A percentile compares a stretch with the other conserved stretches of the same genome.
Conservation (phyloP, 2,329 filamentous ascomycete species). For the Paecilomyces niveus region DNA sequence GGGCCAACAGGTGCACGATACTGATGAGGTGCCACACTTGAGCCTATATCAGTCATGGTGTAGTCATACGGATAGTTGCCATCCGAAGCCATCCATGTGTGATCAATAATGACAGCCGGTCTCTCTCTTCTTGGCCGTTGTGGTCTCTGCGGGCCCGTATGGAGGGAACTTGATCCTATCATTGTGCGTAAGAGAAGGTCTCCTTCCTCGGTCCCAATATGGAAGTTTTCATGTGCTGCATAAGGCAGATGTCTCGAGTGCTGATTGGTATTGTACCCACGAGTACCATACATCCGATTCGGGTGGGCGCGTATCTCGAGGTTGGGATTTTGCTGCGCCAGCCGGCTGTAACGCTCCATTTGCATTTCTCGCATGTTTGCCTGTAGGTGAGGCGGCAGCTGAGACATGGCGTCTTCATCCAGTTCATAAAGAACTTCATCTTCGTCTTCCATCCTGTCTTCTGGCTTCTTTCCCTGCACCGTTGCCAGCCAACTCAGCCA, state of each 20-base stretch:
- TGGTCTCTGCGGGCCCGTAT: neutral
- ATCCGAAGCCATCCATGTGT: neutral
- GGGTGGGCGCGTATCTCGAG: slow-evolving; percentile 4
- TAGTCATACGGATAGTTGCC: neutral
- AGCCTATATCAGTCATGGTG: neutral
- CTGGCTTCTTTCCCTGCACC: neutral
- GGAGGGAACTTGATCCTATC: neutral
- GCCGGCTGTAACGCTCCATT: slow-evolving; percentile 12
- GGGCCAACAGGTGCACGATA: neutral
- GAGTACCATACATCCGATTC: neutral
- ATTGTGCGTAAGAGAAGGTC: neutral
- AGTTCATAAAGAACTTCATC: slow-evolving; percentile 21
- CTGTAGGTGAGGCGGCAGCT: slow-evolving; percentile 18
- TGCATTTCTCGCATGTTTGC: slow-evolving; percentile 21
- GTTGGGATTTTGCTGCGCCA: slow-evolving; percentile 7
- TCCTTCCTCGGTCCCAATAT: neutral
- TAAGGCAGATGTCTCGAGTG: neutral
- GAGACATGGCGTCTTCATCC: slow-evolving; percentile 17
- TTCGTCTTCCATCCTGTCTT: slow-evolving; percentile 12
- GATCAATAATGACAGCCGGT: neutral
- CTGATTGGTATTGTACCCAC: neutral
- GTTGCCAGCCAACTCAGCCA: neutral
- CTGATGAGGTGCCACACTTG: neutral
- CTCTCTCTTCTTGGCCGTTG: neutral
- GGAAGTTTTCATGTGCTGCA: neutral